phyloP scores from a whole-genome alignment of 1,284 basidiomycete species.

The Marasmius tenuissimus region DNA sequence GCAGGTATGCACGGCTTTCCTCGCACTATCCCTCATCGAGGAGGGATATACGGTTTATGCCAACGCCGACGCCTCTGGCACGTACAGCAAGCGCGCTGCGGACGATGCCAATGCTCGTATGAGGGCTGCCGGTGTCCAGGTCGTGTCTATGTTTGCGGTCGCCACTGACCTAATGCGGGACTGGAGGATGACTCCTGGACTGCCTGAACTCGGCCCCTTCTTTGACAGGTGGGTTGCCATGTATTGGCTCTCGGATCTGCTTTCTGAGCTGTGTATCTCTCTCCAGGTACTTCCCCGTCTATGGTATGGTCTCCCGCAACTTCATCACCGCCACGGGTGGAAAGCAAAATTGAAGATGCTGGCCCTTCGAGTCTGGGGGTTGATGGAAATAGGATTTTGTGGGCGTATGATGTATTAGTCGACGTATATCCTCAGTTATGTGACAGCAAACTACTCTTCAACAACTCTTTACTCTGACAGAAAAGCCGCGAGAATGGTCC shows the following conservation, averaged over 20 bases:
- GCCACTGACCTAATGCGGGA: conserved; percentile 44
- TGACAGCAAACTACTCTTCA: too few species aligned
- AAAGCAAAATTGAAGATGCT: too few species aligned
- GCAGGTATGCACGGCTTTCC: conserved; percentile 43
- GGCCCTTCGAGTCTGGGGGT: too few species aligned
- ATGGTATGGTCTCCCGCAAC: conserved; percentile 38
- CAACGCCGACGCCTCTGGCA: conserved; percentile 44
- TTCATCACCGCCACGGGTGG: conserved; percentile 34
- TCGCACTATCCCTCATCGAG: conserved; percentile 41
- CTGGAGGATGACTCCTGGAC: conserved; percentile 43
- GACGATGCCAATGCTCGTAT: conserved; percentile 45
- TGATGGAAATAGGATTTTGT: too few species aligned
- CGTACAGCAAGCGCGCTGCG: conserved; percentile 35
- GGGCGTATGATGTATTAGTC: too few species aligned
- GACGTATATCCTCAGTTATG: too few species aligned
- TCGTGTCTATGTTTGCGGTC: conserved; percentile 41
- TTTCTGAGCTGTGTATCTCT: neutral
- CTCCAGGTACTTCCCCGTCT: conserved; percentile 36
- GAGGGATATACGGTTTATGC: conserved; percentile 46
- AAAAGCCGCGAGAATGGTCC: too few species aligned
- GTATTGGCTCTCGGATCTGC: neutral
- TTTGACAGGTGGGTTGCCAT: conserved; percentile 37
- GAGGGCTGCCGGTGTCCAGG: conserved; percentile 42
- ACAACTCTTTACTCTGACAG: too few species aligned
- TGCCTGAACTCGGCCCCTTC: conserved; percentile 37